Evolutionary conservation across 352 stramenopile genomes (phyloP).

Genomic region (Pseudoperonospora humuli): DNA sequence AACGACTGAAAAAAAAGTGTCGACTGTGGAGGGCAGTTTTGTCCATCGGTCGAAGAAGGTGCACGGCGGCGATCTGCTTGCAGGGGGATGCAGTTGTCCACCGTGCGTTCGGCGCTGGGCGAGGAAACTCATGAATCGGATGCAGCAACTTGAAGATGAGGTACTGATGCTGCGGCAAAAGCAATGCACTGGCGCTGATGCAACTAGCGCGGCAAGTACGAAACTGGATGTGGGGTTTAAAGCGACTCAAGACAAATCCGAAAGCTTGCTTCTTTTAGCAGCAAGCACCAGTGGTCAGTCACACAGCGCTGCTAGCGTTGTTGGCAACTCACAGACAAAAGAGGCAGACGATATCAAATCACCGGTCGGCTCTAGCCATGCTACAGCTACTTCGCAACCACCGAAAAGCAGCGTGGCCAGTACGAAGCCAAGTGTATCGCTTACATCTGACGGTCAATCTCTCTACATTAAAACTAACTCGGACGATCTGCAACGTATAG

Average conservation of each 20-base stretch:
- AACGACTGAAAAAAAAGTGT: not conserved
- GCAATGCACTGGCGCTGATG: not conserved
- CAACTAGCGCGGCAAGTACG: not conserved
- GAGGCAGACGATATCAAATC: constrained; percentile 6
- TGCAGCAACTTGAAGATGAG: constrained; percentile 30
- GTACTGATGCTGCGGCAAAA: constrained; percentile 19
- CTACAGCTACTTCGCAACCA: not conserved
- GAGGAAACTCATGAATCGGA: constrained; percentile 26
- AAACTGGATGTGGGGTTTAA: not conserved
- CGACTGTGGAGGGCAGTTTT: constrained; percentile 7
- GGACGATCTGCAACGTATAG: not conserved
- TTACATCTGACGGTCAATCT: not conserved
- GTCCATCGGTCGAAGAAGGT: constrained; percentile 11
- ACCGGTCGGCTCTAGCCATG: not conserved
- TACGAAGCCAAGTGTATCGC: not conserved
- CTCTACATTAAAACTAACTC: not conserved
- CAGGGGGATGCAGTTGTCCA: constrained; percentile 25
- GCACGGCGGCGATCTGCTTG: constrained; percentile 24
- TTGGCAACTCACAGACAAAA: not conserved
- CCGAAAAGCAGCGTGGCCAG: not conserved
- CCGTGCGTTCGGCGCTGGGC: constrained; percentile 29
- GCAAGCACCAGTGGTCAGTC: not conserved
- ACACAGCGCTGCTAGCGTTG: not conserved
- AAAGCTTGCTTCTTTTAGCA: not conserved
- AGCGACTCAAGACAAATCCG: not conserved